Conservation (phyloP, 1,139 yeast genomes). For the Kodamaea arcana region DNA sequence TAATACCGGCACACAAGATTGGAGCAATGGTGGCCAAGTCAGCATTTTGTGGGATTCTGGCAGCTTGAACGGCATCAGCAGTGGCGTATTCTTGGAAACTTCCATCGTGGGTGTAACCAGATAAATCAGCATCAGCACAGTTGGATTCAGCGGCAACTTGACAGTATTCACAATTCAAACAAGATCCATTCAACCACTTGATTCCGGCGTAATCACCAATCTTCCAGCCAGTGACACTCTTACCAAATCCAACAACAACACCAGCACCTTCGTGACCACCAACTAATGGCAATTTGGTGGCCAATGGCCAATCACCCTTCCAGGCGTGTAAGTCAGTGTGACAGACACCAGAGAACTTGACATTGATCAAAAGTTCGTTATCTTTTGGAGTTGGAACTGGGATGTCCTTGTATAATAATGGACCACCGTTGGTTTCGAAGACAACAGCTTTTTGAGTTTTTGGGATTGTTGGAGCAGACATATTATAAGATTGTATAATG, state of each 20-base stretch:
- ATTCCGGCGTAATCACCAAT: slow-evolving; percentile 77
- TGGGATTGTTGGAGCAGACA: slow-evolving; percentile 36
- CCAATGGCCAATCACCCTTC: slow-evolving; percentile 71
- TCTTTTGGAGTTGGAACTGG: slow-evolving; percentile 61
- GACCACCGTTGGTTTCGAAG: slow-evolving; percentile 67
- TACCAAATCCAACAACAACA: slow-evolving; percentile 70
- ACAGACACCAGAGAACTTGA: slow-evolving; percentile 65
- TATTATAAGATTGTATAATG: slow-evolving; percentile 1
- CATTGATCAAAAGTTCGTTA: slow-evolving; percentile 57
- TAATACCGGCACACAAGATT: slow-evolving; percentile 73
- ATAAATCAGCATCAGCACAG: slow-evolving; percentile 63
- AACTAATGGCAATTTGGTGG: slow-evolving; percentile 62
- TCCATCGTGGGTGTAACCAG: slow-evolving; percentile 81
- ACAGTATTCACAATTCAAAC: slow-evolving; percentile 72
- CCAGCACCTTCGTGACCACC: slow-evolving; percentile 93
- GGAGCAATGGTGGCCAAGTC: slow-evolving; percentile 35
- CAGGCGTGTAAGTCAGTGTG: slow-evolving; percentile 70
- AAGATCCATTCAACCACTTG: slow-evolving; percentile 70
- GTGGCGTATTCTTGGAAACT: slow-evolving; percentile 82
- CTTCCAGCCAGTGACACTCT: slow-evolving; percentile 62
- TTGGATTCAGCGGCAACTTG: slow-evolving; percentile 63
- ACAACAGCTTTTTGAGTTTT: slow-evolving; percentile 67
- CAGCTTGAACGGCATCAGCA: slow-evolving; percentile 45
- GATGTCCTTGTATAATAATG: slow-evolving; percentile 55
- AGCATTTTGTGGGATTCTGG: slow-evolving; percentile 29